These are phyloP conservation scores for Apiospora kogelbergensis DNA, from an alignment of 2,329 filamentous ascomycete genomes.

Conservation along the genomic window DNA sequence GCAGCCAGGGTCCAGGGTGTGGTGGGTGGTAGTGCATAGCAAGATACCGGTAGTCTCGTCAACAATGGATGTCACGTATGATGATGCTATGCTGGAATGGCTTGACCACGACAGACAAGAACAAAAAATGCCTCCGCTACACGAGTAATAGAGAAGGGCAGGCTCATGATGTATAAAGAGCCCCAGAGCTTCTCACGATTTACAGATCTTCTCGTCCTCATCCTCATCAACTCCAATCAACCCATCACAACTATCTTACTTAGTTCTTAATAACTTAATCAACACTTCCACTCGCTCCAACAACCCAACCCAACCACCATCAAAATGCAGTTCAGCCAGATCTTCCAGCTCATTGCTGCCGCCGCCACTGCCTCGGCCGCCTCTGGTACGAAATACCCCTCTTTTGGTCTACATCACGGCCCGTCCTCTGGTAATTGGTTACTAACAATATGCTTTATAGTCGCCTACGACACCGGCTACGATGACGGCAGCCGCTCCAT, in stretches of 20 bases:
- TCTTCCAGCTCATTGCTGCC: conserved; percentile 28
- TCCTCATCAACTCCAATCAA: not conserved
- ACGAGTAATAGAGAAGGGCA: not conserved
- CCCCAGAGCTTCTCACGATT: not conserved
- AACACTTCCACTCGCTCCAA: conserved; percentile 8
- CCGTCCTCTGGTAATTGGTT: not conserved
- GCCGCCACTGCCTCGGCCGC: conserved; percentile 26
- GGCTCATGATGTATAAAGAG: conserved; percentile 8
- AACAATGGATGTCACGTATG: conserved; percentile 9
- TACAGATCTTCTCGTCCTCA: not conserved
- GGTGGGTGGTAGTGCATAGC: not conserved
- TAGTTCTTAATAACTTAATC: conserved; percentile 8
- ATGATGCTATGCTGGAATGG: not conserved
- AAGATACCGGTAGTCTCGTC: too few species aligned
- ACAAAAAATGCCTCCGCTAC: not conserved
- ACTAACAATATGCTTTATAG: conserved; percentile 37
- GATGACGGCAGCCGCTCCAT: conserved; percentile 60
- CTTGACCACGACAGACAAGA: not conserved
- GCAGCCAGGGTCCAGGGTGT: not conserved
- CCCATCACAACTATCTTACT: not conserved
- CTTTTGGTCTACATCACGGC: not conserved
- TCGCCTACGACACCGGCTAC: conserved; percentile 73
- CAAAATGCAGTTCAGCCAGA: conserved; percentile 31
- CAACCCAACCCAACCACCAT: conserved; percentile 3
- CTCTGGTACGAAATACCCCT: conserved; percentile 20